phyloP scores from a whole-genome alignment of 805 yeast genomes.

The Zygosaccharomyces siamensis region DNA sequence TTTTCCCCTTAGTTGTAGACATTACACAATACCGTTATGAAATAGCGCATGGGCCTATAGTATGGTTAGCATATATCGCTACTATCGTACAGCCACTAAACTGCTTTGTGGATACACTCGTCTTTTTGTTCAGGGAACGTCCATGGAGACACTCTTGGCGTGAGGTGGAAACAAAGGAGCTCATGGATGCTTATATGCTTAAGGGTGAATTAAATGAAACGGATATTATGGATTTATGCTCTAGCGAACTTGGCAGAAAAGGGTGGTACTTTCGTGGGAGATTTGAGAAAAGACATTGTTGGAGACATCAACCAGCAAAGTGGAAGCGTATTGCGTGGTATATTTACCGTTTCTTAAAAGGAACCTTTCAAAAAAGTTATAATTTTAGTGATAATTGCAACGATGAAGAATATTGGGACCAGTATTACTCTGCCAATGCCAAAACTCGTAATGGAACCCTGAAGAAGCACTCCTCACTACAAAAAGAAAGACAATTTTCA shows the following conservation, averaged over 20 bases:
- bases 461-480: slow-evolving; percentile 3
- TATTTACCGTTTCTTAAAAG: slow-evolving; percentile 19
- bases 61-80: slow-evolving; percentile 62
- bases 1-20: slow-evolving; percentile 69
- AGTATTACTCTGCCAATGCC: slow-evolving; percentile 14
- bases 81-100: slow-evolving; percentile 77
- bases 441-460: not conserved
- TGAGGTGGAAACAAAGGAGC: slow-evolving; percentile 19
- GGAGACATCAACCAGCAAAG: slow-evolving; percentile 26
- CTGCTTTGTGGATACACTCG: slow-evolving; percentile 71
- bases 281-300: slow-evolving; percentile 22
- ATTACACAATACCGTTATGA: slow-evolving; percentile 51
- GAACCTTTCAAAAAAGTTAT: slow-evolving; percentile 14
- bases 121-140: slow-evolving; percentile 68
- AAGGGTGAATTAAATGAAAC: slow-evolving; percentile 27
- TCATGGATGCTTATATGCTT: slow-evolving; percentile 21
- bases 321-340: slow-evolving; percentile 29
- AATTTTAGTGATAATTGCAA: slow-evolving; percentile 27
- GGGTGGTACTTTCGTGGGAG: slow-evolving; percentile 35
- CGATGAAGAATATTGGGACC: slow-evolving; percentile 24
- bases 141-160: slow-evolving; percentile 61
- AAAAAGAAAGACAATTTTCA: slow-evolving; percentile 14
- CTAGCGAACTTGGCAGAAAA: slow-evolving; percentile 23
- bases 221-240: slow-evolving; percentile 22
- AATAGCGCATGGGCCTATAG: slow-evolving; percentile 45